A percentile compares a stretch with the other conserved stretches of the same genome.
phyloP scores from a whole-genome alignment of 768 basidiomycete genomes.

The Rhodotorula babjevae region DNA sequence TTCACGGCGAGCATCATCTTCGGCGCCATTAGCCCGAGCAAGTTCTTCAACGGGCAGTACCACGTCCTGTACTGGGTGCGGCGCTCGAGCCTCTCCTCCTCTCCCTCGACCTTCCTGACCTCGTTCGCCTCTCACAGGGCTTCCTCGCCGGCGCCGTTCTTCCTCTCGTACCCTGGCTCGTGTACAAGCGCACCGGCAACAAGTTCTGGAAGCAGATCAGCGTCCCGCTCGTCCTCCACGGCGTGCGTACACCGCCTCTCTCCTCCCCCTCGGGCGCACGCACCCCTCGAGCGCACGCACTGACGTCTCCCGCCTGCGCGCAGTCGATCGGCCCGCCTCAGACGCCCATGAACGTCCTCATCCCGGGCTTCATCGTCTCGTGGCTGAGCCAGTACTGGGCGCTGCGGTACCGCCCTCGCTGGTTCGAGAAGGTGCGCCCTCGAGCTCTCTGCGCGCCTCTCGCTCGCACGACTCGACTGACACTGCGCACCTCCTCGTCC shows the following conservation, averaged over 20 bases:
- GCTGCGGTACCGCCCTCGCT: conserved; percentile 28
- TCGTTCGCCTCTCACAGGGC: conserved; percentile 14
- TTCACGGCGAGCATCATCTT: conserved; percentile 34
- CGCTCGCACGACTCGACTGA: too few species aligned
- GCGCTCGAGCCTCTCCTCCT: too few species aligned
- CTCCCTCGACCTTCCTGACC: too few species aligned
- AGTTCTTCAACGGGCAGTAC: conserved; percentile 45
- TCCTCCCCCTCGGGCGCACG: neutral
- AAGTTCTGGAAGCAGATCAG: conserved; percentile 35
- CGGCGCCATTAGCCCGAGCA: conserved; percentile 12
- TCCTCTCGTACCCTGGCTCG: conserved; percentile 39
- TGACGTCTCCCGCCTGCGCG: too few species aligned
- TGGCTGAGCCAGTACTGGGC: conserved; percentile 41
- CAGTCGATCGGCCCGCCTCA: conserved; percentile 41
- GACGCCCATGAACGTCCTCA: conserved; percentile 41
- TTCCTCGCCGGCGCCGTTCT: conserved; percentile 41
- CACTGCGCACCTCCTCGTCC: neutral
- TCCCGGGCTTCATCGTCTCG: conserved; percentile 40
- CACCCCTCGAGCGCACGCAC: neutral
- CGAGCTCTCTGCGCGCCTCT: too few species aligned
- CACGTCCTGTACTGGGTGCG: conserved; percentile 36
- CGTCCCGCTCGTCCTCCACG: conserved; percentile 42
- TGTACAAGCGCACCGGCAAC: conserved; percentile 35
- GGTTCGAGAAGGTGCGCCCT: conserved; percentile 39
- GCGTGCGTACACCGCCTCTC: conserved; percentile 6